phyloP scores from a whole-genome alignment of 2,329 filamentous ascomycete genomes.

The Diaporthe sp. region DNA sequence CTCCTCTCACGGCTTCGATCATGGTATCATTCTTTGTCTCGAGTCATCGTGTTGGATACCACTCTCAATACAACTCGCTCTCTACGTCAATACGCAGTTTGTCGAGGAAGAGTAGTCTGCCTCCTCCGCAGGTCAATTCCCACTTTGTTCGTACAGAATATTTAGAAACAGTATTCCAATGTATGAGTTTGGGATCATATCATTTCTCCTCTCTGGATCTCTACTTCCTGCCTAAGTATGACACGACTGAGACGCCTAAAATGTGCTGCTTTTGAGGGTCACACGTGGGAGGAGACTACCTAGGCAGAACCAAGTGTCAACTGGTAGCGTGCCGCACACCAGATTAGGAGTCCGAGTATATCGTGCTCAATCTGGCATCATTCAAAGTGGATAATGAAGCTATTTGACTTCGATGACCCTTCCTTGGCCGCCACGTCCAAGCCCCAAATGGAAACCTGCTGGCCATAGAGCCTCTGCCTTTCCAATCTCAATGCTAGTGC shows the following conservation, averaged over 20 bases:
- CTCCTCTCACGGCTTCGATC: not conserved
- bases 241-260: not conserved
- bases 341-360: not conserved
- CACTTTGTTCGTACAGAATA: not conserved
- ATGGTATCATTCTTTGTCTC: not conserved
- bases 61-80: not conserved
- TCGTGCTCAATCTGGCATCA: not conserved
- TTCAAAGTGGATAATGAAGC: not conserved
- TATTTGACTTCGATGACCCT: not conserved
- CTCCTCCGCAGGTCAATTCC: not conserved
- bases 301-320: not conserved
- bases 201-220: not conserved
- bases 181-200: not conserved
- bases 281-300: not conserved
- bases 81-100: not conserved
- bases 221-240: not conserved
- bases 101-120: not conserved
- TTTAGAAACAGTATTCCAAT: not conserved
- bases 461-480: not conserved
- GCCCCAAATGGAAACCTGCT: not conserved
- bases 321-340: not conserved
- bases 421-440: constrained; percentile 1
- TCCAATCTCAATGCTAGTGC: constrained; percentile 13
- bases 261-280: not conserved
- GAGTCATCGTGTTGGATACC: not conserved